A percentile compares a stretch with the other conserved stretches of the same genome.
These are phyloP conservation scores for Rhodamnia rubescens DNA, from an alignment of 345 rosid species.

Conservation along the genomic window DNA sequence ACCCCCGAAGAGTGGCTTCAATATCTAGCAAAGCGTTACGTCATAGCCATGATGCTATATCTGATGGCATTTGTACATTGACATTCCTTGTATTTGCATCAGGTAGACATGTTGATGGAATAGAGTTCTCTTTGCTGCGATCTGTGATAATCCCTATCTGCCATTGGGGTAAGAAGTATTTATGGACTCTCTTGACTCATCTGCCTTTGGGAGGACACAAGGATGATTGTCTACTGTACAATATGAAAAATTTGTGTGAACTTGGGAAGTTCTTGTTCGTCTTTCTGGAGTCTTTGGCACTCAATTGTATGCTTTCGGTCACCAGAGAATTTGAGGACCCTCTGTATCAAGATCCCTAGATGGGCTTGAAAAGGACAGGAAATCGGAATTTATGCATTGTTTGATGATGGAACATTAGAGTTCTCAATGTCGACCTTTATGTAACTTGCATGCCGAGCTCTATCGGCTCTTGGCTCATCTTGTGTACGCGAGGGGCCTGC, in stretches of 20 bases:
- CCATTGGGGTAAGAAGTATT: not conserved
- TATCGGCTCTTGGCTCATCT: not conserved
- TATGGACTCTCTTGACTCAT: not conserved
- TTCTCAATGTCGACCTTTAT: not conserved
- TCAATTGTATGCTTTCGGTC: not conserved
- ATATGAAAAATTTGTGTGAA: not conserved
- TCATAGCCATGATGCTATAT: constrained; percentile 17
- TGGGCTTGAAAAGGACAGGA: not conserved
- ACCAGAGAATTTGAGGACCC: not conserved
- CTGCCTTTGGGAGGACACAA: not conserved
- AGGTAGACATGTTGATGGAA: not conserved
- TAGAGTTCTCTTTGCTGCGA: not conserved
- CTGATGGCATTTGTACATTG: not conserved
- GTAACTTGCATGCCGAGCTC: not conserved
- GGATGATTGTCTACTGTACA: not conserved
- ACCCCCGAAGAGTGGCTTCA: constrained; percentile 85
- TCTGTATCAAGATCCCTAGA: not conserved
- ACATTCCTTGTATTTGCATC: not conserved
- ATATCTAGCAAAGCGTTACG: constrained; percentile 38
- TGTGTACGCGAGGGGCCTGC: not conserved
- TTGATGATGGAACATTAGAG: not conserved
- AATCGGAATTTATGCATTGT: not conserved
- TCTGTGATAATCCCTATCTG: not conserved
- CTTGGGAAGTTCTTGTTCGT: not conserved
- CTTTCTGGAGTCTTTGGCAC: not conserved